These are phyloP conservation scores for Leptodontidium sp. DNA, from an alignment of 2,329 filamentous ascomycete species.

Conservation along the genomic window DNA sequence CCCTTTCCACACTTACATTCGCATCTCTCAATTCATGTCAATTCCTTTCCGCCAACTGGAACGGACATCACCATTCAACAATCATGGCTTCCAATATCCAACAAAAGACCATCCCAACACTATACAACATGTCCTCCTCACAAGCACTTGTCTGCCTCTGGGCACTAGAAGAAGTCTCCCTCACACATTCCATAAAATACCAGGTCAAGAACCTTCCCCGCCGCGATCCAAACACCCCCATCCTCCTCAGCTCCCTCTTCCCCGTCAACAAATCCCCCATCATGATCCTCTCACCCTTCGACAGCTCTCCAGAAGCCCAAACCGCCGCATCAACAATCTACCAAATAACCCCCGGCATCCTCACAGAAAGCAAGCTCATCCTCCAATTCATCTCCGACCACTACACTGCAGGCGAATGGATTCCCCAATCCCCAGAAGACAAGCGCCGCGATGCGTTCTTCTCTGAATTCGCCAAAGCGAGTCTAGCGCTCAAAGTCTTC, in stretches of 20 bases:
- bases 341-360: constrained; percentile 29
- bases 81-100: constrained; percentile 13
- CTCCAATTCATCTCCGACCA: constrained; percentile 42
- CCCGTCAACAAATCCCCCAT: constrained; percentile 44
- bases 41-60: too few species aligned
- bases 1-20: too few species aligned
- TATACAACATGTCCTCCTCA: constrained; percentile 42
- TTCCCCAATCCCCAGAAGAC: constrained; percentile 35
- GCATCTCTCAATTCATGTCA: too few species aligned
- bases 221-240: constrained; percentile 24
- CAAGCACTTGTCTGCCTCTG: constrained; percentile 40
- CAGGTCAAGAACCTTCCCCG: constrained; percentile 41
- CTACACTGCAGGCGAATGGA: constrained; percentile 38
- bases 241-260: constrained; percentile 35
- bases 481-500: constrained; percentile 23
- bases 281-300: constrained; percentile 34
- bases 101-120: constrained; percentile 36
- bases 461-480: constrained; percentile 40
- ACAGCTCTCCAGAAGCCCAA: neutral
- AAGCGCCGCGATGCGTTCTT: constrained; percentile 39
- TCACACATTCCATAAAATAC: constrained; percentile 36
- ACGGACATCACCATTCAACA: too few species aligned
- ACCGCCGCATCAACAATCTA: constrained; percentile 20
- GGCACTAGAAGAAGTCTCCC: constrained; percentile 43
- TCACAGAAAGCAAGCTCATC: constrained; percentile 44